These are phyloP conservation scores for Arabis alpina DNA, from an alignment of 345 rosid species.

Conservation along the genomic window DNA sequence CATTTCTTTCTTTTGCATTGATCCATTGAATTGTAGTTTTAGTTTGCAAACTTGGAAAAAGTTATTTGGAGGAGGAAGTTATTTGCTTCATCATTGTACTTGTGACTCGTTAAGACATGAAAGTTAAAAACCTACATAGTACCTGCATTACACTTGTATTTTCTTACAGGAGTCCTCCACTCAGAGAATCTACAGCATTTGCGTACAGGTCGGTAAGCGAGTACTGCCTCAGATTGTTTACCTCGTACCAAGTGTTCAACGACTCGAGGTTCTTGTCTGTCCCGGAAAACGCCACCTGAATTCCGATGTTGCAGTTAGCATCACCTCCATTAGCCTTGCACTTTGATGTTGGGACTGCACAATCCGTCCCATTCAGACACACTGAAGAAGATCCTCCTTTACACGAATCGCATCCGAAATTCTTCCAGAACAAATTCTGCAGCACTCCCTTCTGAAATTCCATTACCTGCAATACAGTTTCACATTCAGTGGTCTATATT, in stretches of 20 bases:
- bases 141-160: conserved; percentile 14
- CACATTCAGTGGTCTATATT: not conserved
- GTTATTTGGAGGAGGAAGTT: conserved; percentile 1
- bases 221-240: conserved; percentile 62
- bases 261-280: conserved; percentile 75
- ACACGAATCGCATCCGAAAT: conserved; percentile 74
- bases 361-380: conserved; percentile 66
- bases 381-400: conserved; percentile 41
- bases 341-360: conserved; percentile 64
- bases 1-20: conserved; percentile 12
- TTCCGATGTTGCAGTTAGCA: conserved; percentile 56
- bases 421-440: conserved; percentile 78
- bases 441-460: conserved; percentile 86
- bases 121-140: conserved; percentile 25
- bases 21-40: conserved; percentile 12
- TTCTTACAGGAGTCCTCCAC: conserved; percentile 35
- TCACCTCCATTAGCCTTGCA: conserved; percentile 58
- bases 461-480: conserved; percentile 53
- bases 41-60: conserved; percentile 18
- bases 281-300: conserved; percentile 83
- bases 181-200: conserved; percentile 43
- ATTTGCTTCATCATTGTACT: conserved; percentile 16
- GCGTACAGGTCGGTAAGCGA: conserved; percentile 68
- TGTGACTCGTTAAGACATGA: conserved; percentile 8
- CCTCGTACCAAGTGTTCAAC: conserved; percentile 90